A percentile compares a stretch with the other conserved stretches of the same genome.
These are phyloP conservation scores for Cladosporium sp. DNA, from an alignment of 2,329 filamentous ascomycete species.

Conservation along the genomic window DNA sequence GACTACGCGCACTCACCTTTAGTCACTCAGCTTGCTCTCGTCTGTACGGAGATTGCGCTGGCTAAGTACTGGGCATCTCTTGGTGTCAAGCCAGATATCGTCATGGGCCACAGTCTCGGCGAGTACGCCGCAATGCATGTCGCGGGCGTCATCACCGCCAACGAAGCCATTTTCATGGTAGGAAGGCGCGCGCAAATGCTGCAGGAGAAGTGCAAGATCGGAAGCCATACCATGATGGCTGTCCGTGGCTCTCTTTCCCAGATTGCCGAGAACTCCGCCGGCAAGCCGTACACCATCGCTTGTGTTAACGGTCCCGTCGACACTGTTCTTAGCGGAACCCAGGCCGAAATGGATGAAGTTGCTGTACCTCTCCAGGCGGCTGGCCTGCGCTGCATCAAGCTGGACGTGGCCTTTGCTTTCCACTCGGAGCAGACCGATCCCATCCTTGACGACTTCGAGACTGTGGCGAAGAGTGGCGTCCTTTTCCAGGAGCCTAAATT, in stretches of 20 bases:
- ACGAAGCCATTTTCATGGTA: conserved; percentile 40
- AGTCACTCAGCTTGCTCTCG: conserved; percentile 42
- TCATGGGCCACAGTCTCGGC: conserved; percentile 51
- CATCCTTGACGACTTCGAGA: conserved; percentile 30
- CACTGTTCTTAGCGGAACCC: conserved; percentile 29
- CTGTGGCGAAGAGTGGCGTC: conserved; percentile 21
- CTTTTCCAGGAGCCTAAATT: conserved; percentile 30
- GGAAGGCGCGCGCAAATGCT: conserved; percentile 38
- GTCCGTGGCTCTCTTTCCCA: conserved; percentile 23
- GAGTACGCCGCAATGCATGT: conserved; percentile 73
- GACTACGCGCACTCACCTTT: conserved; percentile 23
- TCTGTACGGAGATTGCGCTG: conserved; percentile 46
- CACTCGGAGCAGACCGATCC: conserved; percentile 37
- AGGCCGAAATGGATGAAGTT: conserved; percentile 21
- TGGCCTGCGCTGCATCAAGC: conserved; percentile 17
- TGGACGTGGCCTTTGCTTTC: conserved; percentile 34
- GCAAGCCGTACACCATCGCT: conserved; percentile 24
- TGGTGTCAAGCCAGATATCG: conserved; percentile 30
- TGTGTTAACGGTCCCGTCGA: conserved; percentile 32
- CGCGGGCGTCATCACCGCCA: conserved; percentile 38
- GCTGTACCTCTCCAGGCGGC: conserved; percentile 12
- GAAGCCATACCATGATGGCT: conserved; percentile 34
- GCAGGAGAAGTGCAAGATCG: conserved; percentile 26
- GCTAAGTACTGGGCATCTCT: conserved; percentile 30
- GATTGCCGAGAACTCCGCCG: conserved; percentile 13